Evolutionary conservation across 257 asterid species (phyloP), one percentile per base, ranked within the genome.

Genomic region (Cordia subcordata): DNA sequence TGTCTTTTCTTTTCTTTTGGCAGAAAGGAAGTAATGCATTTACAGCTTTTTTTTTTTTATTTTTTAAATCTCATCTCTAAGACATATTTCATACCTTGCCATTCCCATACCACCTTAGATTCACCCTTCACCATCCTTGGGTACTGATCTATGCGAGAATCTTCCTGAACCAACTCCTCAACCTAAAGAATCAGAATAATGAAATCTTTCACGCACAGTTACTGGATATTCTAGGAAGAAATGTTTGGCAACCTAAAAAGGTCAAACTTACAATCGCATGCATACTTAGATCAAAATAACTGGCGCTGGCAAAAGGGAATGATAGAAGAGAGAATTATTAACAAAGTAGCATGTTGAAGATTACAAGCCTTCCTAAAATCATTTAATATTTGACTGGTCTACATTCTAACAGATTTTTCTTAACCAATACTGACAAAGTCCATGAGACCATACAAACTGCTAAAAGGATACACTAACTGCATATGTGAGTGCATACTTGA

Each of bases 41-140:
- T 12, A 19, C 12, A 17, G 23, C 2, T 54, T 16, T 10, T 42
- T 17, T 0, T 22, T 5, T 14, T 21, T 19, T 11, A 17, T 16
- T 32, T 42, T 38, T 27, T 33, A 42, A 4, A 17, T n/a, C 8
- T n/a, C n/a, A 12, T 23, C 35, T 18, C 39, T 14, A 49, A 33
- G 15, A 5, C 19, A 18, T 44, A 15, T 14, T 22, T 12, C 57
- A 51, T 84, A 87, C 98, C 96, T 91, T 91, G 98, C 96, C 98
- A 91, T 81, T 91, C 98, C 95, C 92, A 91, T 27, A 91, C 98
- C 73, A 85, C 88, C 82, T 84, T 90, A 53, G 88, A 66, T 81
- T 87, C 98, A 19, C 95, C 96, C 78, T 85, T 91, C 62, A 91
- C 86, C 63, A 80, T 63, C 82, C 75, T 87, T 10, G 94, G 96